Conservation (phyloP, 345 rosid genomes). For the Aquilaria yunnanensis region DNA sequence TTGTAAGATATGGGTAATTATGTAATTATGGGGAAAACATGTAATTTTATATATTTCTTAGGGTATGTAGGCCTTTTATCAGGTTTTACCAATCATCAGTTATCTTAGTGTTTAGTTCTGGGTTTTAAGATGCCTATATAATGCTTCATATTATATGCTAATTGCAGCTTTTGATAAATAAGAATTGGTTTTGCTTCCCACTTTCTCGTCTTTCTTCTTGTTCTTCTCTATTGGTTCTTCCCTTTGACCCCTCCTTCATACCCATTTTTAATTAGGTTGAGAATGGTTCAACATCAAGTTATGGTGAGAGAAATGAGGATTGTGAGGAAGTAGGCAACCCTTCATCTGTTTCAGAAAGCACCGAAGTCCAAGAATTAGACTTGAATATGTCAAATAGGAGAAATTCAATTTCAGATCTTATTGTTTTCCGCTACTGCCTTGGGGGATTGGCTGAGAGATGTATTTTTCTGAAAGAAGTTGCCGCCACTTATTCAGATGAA, state of each 20-base stretch:
- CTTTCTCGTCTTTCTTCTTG: too few relatives aligned
- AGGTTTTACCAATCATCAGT: too few relatives aligned
- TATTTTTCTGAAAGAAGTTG: constrained; percentile 72
- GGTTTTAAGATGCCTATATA: too few relatives aligned
- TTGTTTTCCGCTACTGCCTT: constrained; percentile 72
- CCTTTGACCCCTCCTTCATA: neutral
- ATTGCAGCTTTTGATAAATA: too few relatives aligned
- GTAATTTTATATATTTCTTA: too few relatives aligned
- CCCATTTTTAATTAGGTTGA: constrained; percentile 27
- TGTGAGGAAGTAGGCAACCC: constrained; percentile 35
- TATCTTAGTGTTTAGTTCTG: too few relatives aligned
- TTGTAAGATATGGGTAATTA: too few relatives aligned
- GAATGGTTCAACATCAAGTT: constrained; percentile 20
- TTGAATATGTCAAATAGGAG: constrained; percentile 27
- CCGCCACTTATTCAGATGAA: constrained; percentile 51
- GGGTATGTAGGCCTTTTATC: too few relatives aligned
- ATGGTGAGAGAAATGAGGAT: constrained; percentile 31
- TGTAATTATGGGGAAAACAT: too few relatives aligned
- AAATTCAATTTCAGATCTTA: constrained; percentile 51
- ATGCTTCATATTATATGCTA: too few relatives aligned
- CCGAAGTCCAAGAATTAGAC: constrained; percentile 39
- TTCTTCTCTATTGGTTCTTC: too few relatives aligned
- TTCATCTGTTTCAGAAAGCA: constrained; percentile 56
- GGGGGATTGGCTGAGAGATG: constrained; percentile 71
- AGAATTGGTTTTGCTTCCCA: too few relatives aligned